Base-by-base conservation (phyloP, 2,329 filamentous ascomycete genomes). In the Penicillium corylophilum region DNA sequence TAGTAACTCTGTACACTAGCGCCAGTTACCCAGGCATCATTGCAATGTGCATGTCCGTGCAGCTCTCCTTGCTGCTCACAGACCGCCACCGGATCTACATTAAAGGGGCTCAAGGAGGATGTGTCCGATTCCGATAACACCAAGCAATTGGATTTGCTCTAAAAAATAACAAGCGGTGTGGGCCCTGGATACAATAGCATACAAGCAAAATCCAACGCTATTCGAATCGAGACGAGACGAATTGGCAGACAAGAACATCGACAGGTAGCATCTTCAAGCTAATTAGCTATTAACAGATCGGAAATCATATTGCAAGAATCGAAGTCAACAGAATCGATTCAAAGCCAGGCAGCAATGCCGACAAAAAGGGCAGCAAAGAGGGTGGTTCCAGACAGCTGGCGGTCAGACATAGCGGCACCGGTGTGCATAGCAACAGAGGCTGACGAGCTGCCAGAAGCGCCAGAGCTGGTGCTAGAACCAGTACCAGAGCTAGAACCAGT, bases 351-450 rank as follows among this genome's bases (percentile, higher is more conserved):
- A 18, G 70, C 71, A 39, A 73, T 67, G 36, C 73, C 74, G 29
- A 73, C 60, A 51, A 75, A 71, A n/a, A 73, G 66, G 36, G 71
- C 71, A 39, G 72, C 69, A 43, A 67, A 70, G 46, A 74, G 67
- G 7, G 68, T 67, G 42, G 67, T 68, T 28, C 68, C 64, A 29
- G 71, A 71, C 42, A 70, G 64, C 29, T 71, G 67, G 29, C 67
- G 65, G 51, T 66, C 65, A 23, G 67, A 64, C 9, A 57, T 52
- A 43, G 62, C 55, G 15, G 62, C 60, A 45, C 54, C 41, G n/a
- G 50, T 60, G 33, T 60, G 59, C 29, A 56, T 59, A 10, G 64
- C 53, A 31, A 55, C 53, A 42, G 64, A 58, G 26, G 56, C 57
- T 23, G 59, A 51, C 6, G 46, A 43, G 35, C 36, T 31, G 44